Percentiles rank a stretch among this genome's conserved stretches.
These are phyloP conservation scores for Xylaria intraflava DNA, from an alignment of 495 filamentous ascomycete species.

Conservation along the genomic window DNA sequence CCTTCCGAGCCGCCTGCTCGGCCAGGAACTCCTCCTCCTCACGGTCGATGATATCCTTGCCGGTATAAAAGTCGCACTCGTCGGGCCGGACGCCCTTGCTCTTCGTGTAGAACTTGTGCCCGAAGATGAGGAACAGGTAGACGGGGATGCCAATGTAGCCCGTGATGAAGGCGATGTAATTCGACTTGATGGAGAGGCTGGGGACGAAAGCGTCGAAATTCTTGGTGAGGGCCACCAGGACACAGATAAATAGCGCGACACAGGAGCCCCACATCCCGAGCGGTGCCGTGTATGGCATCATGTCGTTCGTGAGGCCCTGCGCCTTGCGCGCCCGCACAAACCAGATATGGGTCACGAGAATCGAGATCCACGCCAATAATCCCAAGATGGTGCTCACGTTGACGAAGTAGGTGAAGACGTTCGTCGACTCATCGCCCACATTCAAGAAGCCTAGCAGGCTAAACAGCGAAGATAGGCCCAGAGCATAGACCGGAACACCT, in stretches of 20 bases:
- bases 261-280: constrained; percentile 63
- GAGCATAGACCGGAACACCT: constrained; percentile 69
- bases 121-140: constrained; percentile 64
- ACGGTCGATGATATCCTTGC: constrained; percentile 66
- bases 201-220: constrained; percentile 67
- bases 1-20: constrained; percentile 41
- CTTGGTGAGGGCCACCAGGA: constrained; percentile 67
- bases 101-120: constrained; percentile 57
- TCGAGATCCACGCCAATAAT: constrained; percentile 76
- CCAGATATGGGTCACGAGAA: constrained; percentile 74
- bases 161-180: constrained; percentile 70
- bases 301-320: constrained; percentile 58
- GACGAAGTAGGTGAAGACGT: constrained; percentile 79
- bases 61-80: constrained; percentile 61
- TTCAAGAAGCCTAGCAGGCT: constrained; percentile 73
- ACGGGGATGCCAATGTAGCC: constrained; percentile 76
- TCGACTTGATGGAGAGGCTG: constrained; percentile 42
- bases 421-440: constrained; percentile 57
- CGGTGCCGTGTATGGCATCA: constrained; percentile 67
- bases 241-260: constrained; percentile 59
- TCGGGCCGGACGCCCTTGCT: constrained; percentile 48
- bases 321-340: constrained; percentile 69
- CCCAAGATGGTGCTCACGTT: constrained; percentile 78
- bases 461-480: constrained; percentile 55
- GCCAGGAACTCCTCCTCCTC: constrained; percentile 67